Percentiles rank a stretch among this genome's conserved stretches.
These are phyloP conservation scores for Chalciporus pseudorubinellus DNA, from an alignment of 768 basidiomycete species.

Conservation along the genomic window DNA sequence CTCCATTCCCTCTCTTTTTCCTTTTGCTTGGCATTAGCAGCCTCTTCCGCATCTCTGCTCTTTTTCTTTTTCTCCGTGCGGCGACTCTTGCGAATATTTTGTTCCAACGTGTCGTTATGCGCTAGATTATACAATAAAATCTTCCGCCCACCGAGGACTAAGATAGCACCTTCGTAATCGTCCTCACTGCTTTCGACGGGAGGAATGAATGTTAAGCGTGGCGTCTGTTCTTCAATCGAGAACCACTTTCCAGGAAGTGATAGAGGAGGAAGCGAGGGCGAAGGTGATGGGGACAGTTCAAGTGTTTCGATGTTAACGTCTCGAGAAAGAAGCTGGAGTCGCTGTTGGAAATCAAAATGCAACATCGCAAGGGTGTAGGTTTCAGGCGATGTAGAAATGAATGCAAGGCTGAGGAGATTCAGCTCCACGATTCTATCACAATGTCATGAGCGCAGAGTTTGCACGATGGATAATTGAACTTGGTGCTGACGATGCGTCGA, in stretches of 20 bases:
- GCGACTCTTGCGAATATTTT: conserved; percentile 54
- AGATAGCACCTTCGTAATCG: conserved; percentile 59
- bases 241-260: conserved; percentile 50
- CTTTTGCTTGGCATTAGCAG: conserved; percentile 49
- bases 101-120: conserved; percentile 44
- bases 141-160: conserved; percentile 67
- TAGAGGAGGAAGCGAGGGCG: conserved; percentile 50
- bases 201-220: conserved; percentile 40
- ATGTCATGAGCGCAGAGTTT: conserved; percentile 3
- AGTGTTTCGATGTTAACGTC: conserved; percentile 48
- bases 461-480: neutral
- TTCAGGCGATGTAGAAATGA: conserved; percentile 45
- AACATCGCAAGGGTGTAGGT: conserved; percentile 63
- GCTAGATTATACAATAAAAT: conserved; percentile 62
- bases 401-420: conserved; percentile 64
- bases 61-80: conserved; percentile 51
- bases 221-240: conserved; percentile 35
- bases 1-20: conserved; percentile 53
- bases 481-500: conserved; percentile 59
- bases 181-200: conserved; percentile 21
- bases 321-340: conserved; percentile 62
- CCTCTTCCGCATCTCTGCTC: conserved; percentile 42
- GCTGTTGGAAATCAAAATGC: conserved; percentile 58
- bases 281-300: conserved; percentile 48
- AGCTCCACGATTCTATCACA: conserved; percentile 56